Evolutionary conservation across 352 stramenopile genomes (phyloP), one percentile per base, ranked within the genome.

Genomic region (Globisporangium yorkense): DNA sequence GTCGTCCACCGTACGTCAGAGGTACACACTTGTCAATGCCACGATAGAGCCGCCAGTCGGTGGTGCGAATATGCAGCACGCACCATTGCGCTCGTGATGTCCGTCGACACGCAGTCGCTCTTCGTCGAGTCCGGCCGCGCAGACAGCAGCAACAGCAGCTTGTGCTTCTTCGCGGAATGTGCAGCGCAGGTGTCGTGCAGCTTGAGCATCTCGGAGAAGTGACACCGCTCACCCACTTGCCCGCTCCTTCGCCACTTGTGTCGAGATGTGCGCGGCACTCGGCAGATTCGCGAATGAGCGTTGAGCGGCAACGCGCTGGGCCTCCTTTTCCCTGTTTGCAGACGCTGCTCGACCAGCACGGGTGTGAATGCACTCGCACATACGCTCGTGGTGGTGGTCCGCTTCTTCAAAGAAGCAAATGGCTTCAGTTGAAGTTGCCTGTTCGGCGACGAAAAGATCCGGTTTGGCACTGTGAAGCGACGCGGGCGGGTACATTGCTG

Each of bases 231-330:
- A 37, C 33, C 33, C 6, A 6, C 12, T 13, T 43, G 33, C 8
- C 12, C 33, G 50, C 31, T 57, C 57, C 20, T 35, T 45, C 40
- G 44, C 31, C 51, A 18, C 33, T 41, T 29, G n/a, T 27, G n/a
- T 29, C 13, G 20, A 3, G 18, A 35, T 31, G 49, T 50, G 58
- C 52, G 51, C 10, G 3, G 35, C 9, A 13, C 43, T 6, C 45
- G 51, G 58, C 35, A 13, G 47, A 63, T 54, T 29, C 50, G 35
- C 24, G 35, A 63, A 55, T 63, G 58, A 59, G 18, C 33, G 41
- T 8, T 29, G 20, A 49, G 51, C 12, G 3, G 7, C 24, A 12
- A 59, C 6, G 33, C n/a, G 21, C 2, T 24, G 35, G 35, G 40
- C 44, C 56, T 46, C 21, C 48, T 43, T 46, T 61, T 33, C 18